Evolutionary conservation across 306 rosid species (phyloP), one percentile per base, ranked within the genome.

Genomic region (Amphicarpaea edgeworthii): DNA sequence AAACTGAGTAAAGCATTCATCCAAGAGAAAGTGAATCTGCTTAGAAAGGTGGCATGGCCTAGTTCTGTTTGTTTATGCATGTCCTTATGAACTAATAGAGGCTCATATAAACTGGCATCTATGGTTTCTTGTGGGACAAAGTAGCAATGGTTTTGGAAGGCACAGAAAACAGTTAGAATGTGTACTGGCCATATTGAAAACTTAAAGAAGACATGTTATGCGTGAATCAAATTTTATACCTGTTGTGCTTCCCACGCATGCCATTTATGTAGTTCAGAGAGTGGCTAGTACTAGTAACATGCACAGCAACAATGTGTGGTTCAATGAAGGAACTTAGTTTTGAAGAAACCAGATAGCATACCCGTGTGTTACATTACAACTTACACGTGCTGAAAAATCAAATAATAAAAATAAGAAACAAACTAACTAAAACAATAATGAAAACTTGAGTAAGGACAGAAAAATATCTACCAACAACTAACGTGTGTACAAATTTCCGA

Each of bases 11-110:
- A 84, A 51, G 84, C 68, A 49, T 82, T 81, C 6, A 90, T 76
- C 96, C 96, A 91, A 77, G 90, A 62, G 72, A 91, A 88, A 14
- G 82, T 82, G 63, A 88, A 47, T 45, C 80, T 88, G 69, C 86
- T 81, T 4, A 86, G 46, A 62, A 88, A 6, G 42, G 84, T 16
- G 23, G 83, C 81, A 11, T 42, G 68, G 40, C 61, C 34, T 15
- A 86, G 23, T 57, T 7, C 69, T 73, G 78, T 23, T 65, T 23
- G 26, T 26, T 47, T 68, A 47, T 72, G 81, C 41, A 83, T 82
- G 5, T 77, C 66, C 71, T 76, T 74, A 1, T 46, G 73, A 68
- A 19, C 73, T 46, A 68, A n/a, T 1, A 68, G 24, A 46, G 59
- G 73, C 24, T 68, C 75, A 69, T 7, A 49, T 17, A 49, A 49